Evolutionary conservation across 495 filamentous ascomycete species (phyloP), one percentile per base, ranked within the genome.

Genomic region (Neurospora sp.): DNA sequence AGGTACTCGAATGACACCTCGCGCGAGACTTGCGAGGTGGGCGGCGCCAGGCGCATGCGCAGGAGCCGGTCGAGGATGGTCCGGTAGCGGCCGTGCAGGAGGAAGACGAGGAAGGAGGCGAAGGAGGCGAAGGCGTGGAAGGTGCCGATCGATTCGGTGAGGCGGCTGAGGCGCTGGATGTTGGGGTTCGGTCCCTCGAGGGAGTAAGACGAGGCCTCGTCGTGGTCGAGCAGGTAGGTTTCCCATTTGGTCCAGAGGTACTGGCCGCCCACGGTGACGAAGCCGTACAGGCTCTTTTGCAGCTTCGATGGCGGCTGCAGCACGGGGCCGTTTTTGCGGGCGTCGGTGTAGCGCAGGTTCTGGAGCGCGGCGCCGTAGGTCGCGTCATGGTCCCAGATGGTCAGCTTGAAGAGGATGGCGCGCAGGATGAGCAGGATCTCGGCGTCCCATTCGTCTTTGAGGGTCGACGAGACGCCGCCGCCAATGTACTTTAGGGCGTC

Each of bases 1-100:
- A 99, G 88, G 80, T 98, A 99, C 82, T 99, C 96, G 79, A 99
- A 98, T 1, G 92, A 94, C 18, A 99, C 94, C 81, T 98, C 93
- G 10, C 95, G 90, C 78, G 87, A 91, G 62, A 96, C 90, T 76
- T 96, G 92, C 76, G 87, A 91, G 18, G 91, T 93, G 18, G 91
- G 91, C 31, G 96, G 91, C 1, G 92, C 90, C 23, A 99, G 89
- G 35, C 96, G 91, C 79, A 99, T 91, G 71, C 93, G 88, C 46
- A 99, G 85, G 69, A 96, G 79, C 69, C 96, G 90, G 81, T 99
- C 96, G 71, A 97, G 87, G 4, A 99, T 82, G 5, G 96, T 99
- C 40, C 96, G 88, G 78, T 99, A 98, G 76, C 91, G 87, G 46
- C 96, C 96, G 69, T 97, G 95, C 37, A 94, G 84, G 12, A 99